phyloP scores from a whole-genome alignment of 2,329 filamentous ascomycete genomes.

The Ascochyta clinopodiicola region DNA sequence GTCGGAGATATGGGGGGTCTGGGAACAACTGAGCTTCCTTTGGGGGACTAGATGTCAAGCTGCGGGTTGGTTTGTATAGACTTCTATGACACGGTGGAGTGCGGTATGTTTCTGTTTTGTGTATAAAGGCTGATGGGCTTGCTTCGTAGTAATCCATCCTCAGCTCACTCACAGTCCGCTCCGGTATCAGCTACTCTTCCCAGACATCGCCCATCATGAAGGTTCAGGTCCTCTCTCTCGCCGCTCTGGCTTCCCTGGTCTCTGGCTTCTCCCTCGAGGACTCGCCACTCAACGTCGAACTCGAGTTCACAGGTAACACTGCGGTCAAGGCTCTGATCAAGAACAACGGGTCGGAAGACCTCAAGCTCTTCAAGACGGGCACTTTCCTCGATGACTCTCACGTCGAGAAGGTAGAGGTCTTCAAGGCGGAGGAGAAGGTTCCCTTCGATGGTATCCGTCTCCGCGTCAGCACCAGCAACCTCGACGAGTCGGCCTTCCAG shows the following conservation, averaged over 20 bases:
- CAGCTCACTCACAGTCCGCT: constrained; percentile 4
- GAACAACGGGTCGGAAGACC: constrained; percentile 56
- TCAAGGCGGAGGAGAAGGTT: constrained; percentile 55
- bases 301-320: constrained; percentile 58
- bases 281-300: constrained; percentile 44
- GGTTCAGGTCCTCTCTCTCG: constrained; percentile 20
- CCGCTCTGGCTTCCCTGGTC: constrained; percentile 23
- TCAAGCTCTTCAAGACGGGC: constrained; percentile 61
- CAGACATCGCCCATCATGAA: constrained; percentile 22
- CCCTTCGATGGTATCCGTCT: constrained; percentile 61
- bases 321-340: constrained; percentile 59
- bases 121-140: background rate
- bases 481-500: constrained; percentile 59
- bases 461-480: constrained; percentile 52
- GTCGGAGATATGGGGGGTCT: constrained; percentile 9
- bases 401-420: constrained; percentile 61
- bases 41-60: constrained; percentile 12
- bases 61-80: background rate
- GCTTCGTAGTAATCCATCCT: background rate
- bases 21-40: constrained; percentile 9
- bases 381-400: constrained; percentile 58
- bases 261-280: constrained; percentile 35
- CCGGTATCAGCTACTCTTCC: constrained; percentile 1
- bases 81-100: background rate
- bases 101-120: background rate